These are phyloP conservation scores for Magnolia officinalis DNA, from an alignment of 164 flowering plant species.

Conservation along the genomic window DNA sequence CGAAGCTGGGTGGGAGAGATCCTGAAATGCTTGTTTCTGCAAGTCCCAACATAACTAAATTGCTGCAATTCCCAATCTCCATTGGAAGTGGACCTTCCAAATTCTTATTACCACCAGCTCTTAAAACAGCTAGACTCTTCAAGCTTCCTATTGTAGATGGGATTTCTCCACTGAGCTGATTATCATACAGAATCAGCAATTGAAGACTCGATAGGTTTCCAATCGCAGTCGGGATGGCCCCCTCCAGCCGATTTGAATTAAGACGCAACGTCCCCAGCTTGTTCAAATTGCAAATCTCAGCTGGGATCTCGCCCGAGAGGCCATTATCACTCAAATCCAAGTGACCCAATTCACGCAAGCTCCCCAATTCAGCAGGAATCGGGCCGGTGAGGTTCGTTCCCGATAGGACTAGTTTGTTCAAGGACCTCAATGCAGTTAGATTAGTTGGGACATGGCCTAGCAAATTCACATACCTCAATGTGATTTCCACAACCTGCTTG, in stretches of 20 bases:
- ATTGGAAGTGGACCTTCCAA: constrained; percentile 78
- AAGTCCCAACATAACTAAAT: constrained; percentile 62
- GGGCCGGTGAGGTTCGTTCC: constrained; percentile 70
- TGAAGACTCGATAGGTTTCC: constrained; percentile 63
- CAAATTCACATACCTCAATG: constrained; percentile 51
- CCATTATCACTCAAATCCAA: constrained; percentile 73
- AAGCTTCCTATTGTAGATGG: constrained; percentile 69
- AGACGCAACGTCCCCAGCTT: constrained; percentile 52
- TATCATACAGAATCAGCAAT: constrained; percentile 58
- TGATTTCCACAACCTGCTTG: constrained; percentile 45
- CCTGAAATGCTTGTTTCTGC: constrained; percentile 93
- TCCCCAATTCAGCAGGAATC: constrained; percentile 69
- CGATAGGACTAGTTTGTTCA: constrained; percentile 55
- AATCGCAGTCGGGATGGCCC: constrained; percentile 55
- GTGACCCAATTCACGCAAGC: constrained; percentile 35
- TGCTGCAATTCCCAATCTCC: constrained; percentile 85
- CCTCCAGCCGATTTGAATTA: constrained; percentile 61
- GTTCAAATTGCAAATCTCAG: constrained; percentile 53
- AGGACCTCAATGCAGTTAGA: constrained; percentile 51
- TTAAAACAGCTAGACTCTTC: constrained; percentile 45
- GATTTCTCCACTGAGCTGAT: constrained; percentile 65
- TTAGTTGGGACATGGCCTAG: constrained; percentile 74
- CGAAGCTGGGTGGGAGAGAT: constrained; percentile 62
- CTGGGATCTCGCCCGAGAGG: constrained; percentile 70
- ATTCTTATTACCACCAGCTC: constrained; percentile 88